These are phyloP conservation scores for Orychophragmus violaceus DNA, from an alignment of 345 rosid genomes.

Conservation along the genomic window DNA sequence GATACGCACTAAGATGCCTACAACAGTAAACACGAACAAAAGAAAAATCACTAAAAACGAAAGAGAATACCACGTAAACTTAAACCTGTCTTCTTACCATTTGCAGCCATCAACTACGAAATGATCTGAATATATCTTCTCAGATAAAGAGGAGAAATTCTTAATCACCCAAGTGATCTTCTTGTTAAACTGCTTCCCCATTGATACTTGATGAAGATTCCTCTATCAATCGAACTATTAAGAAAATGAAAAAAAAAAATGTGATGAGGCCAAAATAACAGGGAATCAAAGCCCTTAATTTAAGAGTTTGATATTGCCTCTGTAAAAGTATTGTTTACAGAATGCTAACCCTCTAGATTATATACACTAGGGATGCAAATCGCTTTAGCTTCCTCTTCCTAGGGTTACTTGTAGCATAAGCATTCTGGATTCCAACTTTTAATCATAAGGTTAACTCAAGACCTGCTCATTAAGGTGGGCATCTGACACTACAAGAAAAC, in stretches of 20 bases:
- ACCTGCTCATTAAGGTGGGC: not conserved
- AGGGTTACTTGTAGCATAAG: not conserved
- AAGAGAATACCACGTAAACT: not conserved
- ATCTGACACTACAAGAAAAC: no score
- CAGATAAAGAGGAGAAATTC: not conserved
- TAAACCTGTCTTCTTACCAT: not conserved
- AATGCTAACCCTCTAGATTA: not conserved
- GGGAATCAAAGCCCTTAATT: not conserved
- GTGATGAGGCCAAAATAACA: not conserved
- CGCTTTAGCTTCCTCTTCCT: not conserved
- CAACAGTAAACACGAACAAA: not conserved
- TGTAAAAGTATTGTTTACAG: not conserved
- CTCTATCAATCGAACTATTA: not conserved
- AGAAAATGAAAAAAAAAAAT: not conserved
- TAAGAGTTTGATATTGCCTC: not conserved
- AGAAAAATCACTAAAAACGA: not conserved
- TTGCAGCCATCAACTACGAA: not conserved
- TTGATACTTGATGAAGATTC: not conserved
- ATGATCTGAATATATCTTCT: not conserved
- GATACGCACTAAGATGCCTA: not conserved
- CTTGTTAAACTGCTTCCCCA: not conserved
- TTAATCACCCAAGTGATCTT: constrained; percentile 12
- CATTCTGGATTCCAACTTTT: not conserved
- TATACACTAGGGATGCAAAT: not conserved
- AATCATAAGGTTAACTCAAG: not conserved